Conservation (phyloP, 345 rosid species). For the Nephelium lappaceum region DNA sequence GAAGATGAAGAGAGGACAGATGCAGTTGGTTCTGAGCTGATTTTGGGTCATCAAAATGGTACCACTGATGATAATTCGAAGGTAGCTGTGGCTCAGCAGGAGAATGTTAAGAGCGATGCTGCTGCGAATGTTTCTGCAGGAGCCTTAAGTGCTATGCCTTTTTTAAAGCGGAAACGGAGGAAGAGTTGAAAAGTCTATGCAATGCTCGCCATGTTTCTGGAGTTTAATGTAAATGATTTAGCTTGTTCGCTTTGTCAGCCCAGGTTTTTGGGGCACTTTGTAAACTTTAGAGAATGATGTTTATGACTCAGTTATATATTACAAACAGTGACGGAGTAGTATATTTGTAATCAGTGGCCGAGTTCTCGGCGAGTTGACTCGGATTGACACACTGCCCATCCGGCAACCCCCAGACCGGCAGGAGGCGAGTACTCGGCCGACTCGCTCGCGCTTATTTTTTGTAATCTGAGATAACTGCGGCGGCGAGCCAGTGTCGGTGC, state of each 20-base stretch:
- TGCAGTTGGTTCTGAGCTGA: slow-evolving; percentile 7
- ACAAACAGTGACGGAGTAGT: neutral
- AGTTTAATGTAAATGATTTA: neutral
- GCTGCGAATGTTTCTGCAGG: slow-evolving; percentile 17
- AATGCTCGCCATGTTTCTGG: neutral
- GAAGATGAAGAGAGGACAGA: slow-evolving; percentile 9
- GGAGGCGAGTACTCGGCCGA: no score
- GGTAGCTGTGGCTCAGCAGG: slow-evolving; percentile 18
- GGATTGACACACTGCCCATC: no score
- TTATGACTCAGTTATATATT: neutral
- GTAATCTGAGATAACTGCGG: no score
- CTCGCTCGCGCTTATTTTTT: no score
- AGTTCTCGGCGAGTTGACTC: no score
- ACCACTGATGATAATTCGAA: slow-evolving; percentile 21
- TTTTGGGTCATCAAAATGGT: slow-evolving; percentile 25
- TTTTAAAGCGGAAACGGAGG: slow-evolving; percentile 57
- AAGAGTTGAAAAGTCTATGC: slow-evolving; percentile 32
- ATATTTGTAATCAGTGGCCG: neutral
- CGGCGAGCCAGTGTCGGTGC: no score
- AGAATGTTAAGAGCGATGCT: slow-evolving; percentile 17
- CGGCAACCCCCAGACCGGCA: no score
- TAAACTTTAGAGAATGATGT: neutral
- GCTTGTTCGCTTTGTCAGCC: neutral
- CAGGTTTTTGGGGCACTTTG: neutral
- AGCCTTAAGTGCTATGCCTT: slow-evolving; percentile 53